Evolutionary conservation across 2,329 filamentous ascomycete genomes (phyloP).

Genomic region (Aspergillus melleus): DNA sequence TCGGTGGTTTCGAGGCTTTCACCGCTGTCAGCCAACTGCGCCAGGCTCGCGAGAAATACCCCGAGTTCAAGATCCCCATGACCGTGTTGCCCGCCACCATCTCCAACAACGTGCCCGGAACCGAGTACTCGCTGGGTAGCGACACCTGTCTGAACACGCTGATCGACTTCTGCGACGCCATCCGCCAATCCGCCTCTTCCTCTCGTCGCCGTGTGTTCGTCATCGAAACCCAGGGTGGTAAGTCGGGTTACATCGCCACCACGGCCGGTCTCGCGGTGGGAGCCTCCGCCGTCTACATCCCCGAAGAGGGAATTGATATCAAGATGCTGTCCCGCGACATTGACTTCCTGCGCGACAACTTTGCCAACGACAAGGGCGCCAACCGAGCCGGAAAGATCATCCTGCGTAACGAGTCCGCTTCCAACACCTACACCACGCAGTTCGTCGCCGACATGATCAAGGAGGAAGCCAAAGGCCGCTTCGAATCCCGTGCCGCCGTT

Average conservation of each 20-base stretch:
- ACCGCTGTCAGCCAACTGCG: slow-evolving; percentile 86
- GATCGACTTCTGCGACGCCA: slow-evolving; percentile 93
- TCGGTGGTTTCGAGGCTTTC: slow-evolving; percentile 96
- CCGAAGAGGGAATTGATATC: slow-evolving; percentile 91
- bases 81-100: slow-evolving; percentile 92
- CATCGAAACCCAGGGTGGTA: slow-evolving; percentile 94
- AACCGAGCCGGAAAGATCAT: slow-evolving; percentile 90
- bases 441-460: slow-evolving; percentile 94
- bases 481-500: slow-evolving; percentile 88
- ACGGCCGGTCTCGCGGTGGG: slow-evolving; percentile 80
- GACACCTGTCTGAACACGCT: slow-evolving; percentile 96
- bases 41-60: slow-evolving; percentile 73
- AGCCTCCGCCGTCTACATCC: slow-evolving; percentile 90
- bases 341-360: slow-evolving; percentile 80
- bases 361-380: slow-evolving; percentile 80
- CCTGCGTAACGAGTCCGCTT: slow-evolving; percentile 94
- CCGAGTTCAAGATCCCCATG: slow-evolving; percentile 89
- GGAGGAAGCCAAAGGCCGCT: slow-evolving; percentile 86
- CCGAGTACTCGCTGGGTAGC: slow-evolving; percentile 93
- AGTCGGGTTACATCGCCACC: slow-evolving; percentile 90
- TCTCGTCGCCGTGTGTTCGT: slow-evolving; percentile 93
- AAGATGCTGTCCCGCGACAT: slow-evolving; percentile 93
- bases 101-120: slow-evolving; percentile 97
- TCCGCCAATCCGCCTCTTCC: slow-evolving; percentile 93
- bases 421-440: slow-evolving; percentile 85